These are phyloP conservation scores for Setaria viridis DNA, from an alignment of 202 grass and related monocot species.

Conservation along the genomic window DNA sequence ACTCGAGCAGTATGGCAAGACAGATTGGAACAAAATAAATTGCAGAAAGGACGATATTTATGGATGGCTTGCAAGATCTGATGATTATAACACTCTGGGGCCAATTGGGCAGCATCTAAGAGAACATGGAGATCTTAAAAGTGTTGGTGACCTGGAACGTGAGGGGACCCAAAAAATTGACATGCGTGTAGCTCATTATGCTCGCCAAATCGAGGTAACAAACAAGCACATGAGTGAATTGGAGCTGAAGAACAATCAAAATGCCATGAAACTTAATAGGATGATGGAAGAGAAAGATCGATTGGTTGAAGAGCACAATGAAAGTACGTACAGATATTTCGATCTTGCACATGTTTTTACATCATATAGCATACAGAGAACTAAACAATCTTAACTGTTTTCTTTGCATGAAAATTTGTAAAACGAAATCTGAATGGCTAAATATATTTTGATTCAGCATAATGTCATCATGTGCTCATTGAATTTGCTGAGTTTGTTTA, in stretches of 20 bases:
- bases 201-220: slow-evolving; percentile 42
- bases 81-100: slow-evolving; percentile 53
- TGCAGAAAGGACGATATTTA: slow-evolving; percentile 42
- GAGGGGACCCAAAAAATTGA: slow-evolving; percentile 35
- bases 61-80: slow-evolving; percentile 64
- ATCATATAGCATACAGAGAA: neutral
- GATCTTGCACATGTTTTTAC: neutral
- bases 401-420: slow-evolving; percentile 5
- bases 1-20: slow-evolving; percentile 40
- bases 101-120: slow-evolving; percentile 55
- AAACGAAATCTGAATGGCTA: neutral
- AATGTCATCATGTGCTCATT: slow-evolving; percentile 22
- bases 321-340: slow-evolving; percentile 43
- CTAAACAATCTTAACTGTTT: slow-evolving; percentile 11
- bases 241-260: slow-evolving; percentile 41
- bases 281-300: slow-evolving; percentile 59
- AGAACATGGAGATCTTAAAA: slow-evolving; percentile 58
- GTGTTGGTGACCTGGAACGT: slow-evolving; percentile 37
- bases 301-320: slow-evolving; percentile 52
- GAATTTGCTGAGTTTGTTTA: slow-evolving; percentile 15
- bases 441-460: slow-evolving; percentile 2
- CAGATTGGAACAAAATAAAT: slow-evolving; percentile 52
- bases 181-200: slow-evolving; percentile 46
- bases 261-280: slow-evolving; percentile 45
- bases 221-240: slow-evolving; percentile 41